Conservation (phyloP, 768 basidiomycete genomes). For the Tylopilus felleus region DNA sequence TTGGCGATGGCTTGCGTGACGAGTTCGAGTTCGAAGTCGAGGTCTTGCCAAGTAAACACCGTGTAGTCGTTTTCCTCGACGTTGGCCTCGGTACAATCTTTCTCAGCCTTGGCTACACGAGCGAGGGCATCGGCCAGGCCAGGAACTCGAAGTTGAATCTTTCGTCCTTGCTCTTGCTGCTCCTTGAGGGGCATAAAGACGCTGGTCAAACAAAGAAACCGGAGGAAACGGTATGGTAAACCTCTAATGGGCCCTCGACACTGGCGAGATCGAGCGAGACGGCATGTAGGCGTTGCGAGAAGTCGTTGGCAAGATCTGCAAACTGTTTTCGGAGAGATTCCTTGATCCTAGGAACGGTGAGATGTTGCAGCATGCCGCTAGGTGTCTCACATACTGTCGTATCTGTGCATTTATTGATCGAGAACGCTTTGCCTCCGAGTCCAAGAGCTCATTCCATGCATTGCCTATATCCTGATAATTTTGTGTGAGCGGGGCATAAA, state of each 20-base stretch:
- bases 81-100: constrained; percentile 79
- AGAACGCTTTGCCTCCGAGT: constrained; percentile 73
- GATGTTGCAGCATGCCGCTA: neutral
- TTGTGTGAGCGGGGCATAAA: constrained; percentile 7
- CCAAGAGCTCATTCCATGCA: constrained; percentile 71
- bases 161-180: constrained; percentile 67
- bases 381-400: constrained; percentile 59
- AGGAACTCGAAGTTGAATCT: constrained; percentile 67
- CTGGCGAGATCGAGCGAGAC: constrained; percentile 71
- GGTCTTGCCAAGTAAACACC: constrained; percentile 82
- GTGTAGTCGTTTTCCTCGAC: constrained; percentile 98
- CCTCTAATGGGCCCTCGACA: constrained; percentile 76
- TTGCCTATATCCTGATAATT: constrained; percentile 61
- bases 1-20: constrained; percentile 77
- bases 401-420: constrained; percentile 87
- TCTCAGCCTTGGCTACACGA: constrained; percentile 61
- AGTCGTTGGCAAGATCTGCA: constrained; percentile 73
- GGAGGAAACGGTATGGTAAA: constrained; percentile 24
- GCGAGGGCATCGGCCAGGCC: constrained; percentile 55
- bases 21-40: constrained; percentile 85
- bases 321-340: constrained; percentile 74
- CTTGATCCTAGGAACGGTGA: constrained; percentile 60
- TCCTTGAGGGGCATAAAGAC: constrained; percentile 39
- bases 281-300: constrained; percentile 61
- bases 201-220: constrained; percentile 9